phyloP scores from a whole-genome alignment of 768 basidiomycete species.

The Amanita rubescens region DNA sequence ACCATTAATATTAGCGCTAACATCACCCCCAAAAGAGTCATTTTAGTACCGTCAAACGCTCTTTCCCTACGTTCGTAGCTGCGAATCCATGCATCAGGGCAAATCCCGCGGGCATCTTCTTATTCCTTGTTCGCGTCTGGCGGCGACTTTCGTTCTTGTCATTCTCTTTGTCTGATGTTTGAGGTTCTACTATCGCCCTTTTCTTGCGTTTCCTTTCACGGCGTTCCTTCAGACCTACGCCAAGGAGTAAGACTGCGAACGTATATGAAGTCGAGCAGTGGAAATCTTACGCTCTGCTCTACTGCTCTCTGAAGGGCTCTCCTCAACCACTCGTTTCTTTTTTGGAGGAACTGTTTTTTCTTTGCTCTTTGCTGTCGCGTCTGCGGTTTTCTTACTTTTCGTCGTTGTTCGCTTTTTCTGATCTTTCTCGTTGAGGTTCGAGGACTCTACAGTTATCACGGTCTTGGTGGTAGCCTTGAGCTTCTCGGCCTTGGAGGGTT shows the following conservation, averaged over 20 bases:
- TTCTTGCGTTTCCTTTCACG: constrained; percentile 57
- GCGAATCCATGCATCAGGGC: constrained; percentile 65
- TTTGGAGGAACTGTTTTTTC: background rate
- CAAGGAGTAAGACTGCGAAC: background rate
- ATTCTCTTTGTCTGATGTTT: constrained; percentile 7
- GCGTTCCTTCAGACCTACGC: constrained; percentile 54
- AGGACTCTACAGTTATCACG: background rate
- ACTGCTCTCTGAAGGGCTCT: background rate
- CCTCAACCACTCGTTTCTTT: constrained; percentile 2
- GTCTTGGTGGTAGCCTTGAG: background rate
- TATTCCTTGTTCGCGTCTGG: constrained; percentile 16
- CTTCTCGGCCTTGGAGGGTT: background rate
- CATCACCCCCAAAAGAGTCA: background rate
- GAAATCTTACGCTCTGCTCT: background rate
- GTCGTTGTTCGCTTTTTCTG: background rate
- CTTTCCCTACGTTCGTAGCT: constrained; percentile 53
- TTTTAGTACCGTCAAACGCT: constrained; percentile 58
- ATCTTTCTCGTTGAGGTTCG: background rate
- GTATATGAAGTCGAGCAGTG: background rate
- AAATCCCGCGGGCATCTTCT: constrained; percentile 39
- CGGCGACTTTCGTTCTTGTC: constrained; percentile 18
- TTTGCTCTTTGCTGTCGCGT: background rate
- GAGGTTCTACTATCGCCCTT: constrained; percentile 42
- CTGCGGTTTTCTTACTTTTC: constrained; percentile 1
- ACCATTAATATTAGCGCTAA: background rate